Conservation (phyloP, 2,329 filamentous ascomycete genomes). For the Epicoccum nigrum region DNA sequence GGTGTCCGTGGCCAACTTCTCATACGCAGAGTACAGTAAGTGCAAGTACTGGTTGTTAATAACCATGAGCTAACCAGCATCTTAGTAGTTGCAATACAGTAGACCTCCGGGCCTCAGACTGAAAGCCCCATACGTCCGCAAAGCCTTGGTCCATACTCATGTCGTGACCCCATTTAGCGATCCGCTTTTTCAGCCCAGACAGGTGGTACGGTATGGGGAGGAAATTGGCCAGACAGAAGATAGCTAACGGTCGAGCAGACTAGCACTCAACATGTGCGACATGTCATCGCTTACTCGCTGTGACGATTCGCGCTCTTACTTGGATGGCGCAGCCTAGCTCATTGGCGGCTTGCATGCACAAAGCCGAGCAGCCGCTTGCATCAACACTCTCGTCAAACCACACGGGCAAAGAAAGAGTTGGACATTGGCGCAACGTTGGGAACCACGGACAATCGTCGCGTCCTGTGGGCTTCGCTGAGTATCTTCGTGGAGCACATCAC, state of each 20-base stretch:
- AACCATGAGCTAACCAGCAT: constrained; percentile 18
- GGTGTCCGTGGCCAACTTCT: neutral
- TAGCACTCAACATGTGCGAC: neutral
- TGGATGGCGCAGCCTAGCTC: constrained; percentile 19
- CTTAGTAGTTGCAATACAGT: constrained; percentile 27
- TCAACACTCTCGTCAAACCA: constrained; percentile 5
- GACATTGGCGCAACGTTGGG: constrained; percentile 5
- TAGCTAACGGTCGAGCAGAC: constrained; percentile 2
- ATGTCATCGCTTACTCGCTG: constrained; percentile 2
- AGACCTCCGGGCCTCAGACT: neutral
- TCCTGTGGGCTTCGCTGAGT: constrained; percentile 1
- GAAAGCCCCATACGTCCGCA: neutral
- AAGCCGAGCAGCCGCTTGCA: constrained; percentile 20
- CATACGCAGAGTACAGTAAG: constrained; percentile 11
- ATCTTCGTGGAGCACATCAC: neutral
- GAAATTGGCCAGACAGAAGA: neutral
- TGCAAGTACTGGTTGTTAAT: neutral
- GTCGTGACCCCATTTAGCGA: neutral
- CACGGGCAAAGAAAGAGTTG: constrained; percentile 12
- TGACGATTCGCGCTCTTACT: constrained; percentile 20
- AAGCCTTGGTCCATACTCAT: neutral
- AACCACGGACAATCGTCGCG: constrained; percentile 5
- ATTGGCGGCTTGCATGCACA: constrained; percentile 20
- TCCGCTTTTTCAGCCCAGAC: neutral
- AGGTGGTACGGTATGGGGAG: neutral